A percentile compares a stretch with the other conserved stretches of the same genome.
Evolutionary conservation across 768 basidiomycete genomes (phyloP).

Genomic region (Leccinum uliginosum): DNA sequence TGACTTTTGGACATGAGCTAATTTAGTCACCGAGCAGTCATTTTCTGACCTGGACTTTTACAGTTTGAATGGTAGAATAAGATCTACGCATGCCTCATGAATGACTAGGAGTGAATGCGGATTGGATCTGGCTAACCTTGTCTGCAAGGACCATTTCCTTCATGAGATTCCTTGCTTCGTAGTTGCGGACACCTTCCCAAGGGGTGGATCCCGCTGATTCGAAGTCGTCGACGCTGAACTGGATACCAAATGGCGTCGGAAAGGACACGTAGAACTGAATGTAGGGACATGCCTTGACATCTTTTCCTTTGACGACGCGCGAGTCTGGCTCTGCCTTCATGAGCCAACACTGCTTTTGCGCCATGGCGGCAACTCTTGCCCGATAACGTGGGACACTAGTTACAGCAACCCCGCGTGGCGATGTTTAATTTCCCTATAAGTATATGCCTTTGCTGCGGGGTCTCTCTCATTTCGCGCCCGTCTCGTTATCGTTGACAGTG

Average conservation of each 20-base stretch:
- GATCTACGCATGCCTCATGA: slow-evolving; percentile 43
- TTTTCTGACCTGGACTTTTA: slow-evolving; percentile 63
- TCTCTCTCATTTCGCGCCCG: neutral
- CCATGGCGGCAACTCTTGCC: neutral
- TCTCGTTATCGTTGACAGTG: neutral
- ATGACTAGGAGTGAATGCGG: neutral
- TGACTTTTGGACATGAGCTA: slow-evolving; percentile 21
- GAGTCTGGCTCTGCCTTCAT: slow-evolving; percentile 87
- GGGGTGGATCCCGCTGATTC: slow-evolving; percentile 64
- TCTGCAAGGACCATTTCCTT: slow-evolving; percentile 75
- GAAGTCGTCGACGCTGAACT: slow-evolving; percentile 89
- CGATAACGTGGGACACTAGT: neutral
- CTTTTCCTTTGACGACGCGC: slow-evolving; percentile 79
- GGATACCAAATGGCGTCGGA: neutral
- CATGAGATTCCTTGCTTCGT: slow-evolving; percentile 80
- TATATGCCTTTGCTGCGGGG: neutral
- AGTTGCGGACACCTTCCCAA: slow-evolving; percentile 88
- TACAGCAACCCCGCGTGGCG: too few relatives aligned
- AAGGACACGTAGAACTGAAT: neutral
- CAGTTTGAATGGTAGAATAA: slow-evolving; percentile 88
- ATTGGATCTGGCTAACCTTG: slow-evolving; percentile 43
- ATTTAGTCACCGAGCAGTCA: neutral
- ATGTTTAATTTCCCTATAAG: neutral
- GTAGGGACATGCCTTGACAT: slow-evolving; percentile 59
- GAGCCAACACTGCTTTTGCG: slow-evolving; percentile 48